These are phyloP conservation scores for Paecilomyces dactylethromorphus DNA, from an alignment of 2,329 filamentous ascomycete species.

Conservation along the genomic window DNA sequence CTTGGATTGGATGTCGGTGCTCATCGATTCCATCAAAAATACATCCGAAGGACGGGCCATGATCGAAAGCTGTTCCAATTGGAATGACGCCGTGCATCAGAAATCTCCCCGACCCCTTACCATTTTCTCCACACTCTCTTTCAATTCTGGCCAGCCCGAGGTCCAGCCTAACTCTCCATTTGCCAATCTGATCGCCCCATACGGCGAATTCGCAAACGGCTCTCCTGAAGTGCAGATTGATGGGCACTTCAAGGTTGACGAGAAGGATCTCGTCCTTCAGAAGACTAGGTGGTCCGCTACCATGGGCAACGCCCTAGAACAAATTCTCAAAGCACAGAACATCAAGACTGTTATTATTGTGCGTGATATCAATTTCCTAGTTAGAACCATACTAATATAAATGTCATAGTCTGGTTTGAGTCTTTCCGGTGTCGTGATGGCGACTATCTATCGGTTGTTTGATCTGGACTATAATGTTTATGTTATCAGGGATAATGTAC, in stretches of 20 bases:
- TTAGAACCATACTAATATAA: background rate
- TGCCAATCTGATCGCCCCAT: constrained; percentile 19
- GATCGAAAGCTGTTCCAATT: constrained; percentile 26
- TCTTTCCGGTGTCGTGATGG: constrained; percentile 38
- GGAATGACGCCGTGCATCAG: constrained; percentile 36
- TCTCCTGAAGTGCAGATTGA: constrained; percentile 26
- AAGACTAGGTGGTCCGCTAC: constrained; percentile 41
- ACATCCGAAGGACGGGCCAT: constrained; percentile 26
- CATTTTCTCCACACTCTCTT: constrained; percentile 35
- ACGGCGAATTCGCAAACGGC: constrained; percentile 18
- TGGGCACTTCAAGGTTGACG: constrained; percentile 22
- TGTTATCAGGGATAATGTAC: constrained; percentile 31
- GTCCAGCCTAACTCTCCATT: constrained; percentile 29
- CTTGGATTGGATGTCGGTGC: constrained; percentile 27
- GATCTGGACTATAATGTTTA: constrained; percentile 40
- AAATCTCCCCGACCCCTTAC: constrained; percentile 26
- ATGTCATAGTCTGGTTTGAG: constrained; percentile 30
- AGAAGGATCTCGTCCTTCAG: constrained; percentile 26
- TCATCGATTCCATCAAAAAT: constrained; percentile 27
- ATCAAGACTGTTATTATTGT: constrained; percentile 38
- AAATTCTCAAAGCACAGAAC: constrained; percentile 31
- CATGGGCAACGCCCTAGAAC: constrained; percentile 33
- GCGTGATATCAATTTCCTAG: constrained; percentile 4
- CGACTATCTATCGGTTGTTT: constrained; percentile 37
- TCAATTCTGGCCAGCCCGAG: constrained; percentile 28